Percentiles rank a stretch among this genome's conserved stretches.
Evolutionary conservation across 345 rosid species (phyloP).

Genomic region (Citrus reticulata): DNA sequence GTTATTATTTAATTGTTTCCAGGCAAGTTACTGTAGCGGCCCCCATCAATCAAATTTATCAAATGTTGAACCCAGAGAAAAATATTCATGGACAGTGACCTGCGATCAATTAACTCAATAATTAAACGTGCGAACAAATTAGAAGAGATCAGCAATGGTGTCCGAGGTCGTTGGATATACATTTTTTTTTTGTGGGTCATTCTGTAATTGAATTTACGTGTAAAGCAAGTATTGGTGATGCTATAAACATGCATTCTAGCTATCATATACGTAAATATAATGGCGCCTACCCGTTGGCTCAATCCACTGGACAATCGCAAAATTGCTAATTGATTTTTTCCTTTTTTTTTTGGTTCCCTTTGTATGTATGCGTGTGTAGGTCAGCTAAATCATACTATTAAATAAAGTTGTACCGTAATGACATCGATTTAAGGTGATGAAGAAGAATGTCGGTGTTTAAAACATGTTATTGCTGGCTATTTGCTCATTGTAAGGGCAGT

Average conservation of each 20-base stretch:
- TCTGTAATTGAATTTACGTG: not conserved
- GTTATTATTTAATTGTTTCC: not conserved
- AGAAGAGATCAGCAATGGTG: conserved; percentile 1
- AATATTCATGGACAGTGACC: not conserved
- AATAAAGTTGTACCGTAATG: not conserved
- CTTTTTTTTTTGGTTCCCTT: too few species aligned
- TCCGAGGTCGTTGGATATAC: not conserved
- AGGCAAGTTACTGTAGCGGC: not conserved
- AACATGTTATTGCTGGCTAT: not conserved
- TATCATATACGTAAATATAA: too few species aligned
- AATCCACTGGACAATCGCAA: not conserved
- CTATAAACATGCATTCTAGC: not conserved
- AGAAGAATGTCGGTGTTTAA: not conserved
- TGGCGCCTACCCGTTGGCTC: too few species aligned
- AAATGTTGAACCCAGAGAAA: not conserved
- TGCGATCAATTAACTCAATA: conserved; percentile 3
- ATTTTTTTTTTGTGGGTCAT: not conserved
- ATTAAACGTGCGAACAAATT: conserved; percentile 11
- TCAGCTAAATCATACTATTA: not conserved
- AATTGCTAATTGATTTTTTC: not conserved
- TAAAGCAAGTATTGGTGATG: conserved; percentile 2
- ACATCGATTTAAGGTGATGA: not conserved
- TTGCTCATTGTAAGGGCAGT: not conserved
- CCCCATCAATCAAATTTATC: not conserved
- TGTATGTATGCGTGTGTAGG: not conserved